Evolutionary conservation across 495 filamentous ascomycete genomes (phyloP).

Genomic region (Lasiosphaeria hispida): DNA sequence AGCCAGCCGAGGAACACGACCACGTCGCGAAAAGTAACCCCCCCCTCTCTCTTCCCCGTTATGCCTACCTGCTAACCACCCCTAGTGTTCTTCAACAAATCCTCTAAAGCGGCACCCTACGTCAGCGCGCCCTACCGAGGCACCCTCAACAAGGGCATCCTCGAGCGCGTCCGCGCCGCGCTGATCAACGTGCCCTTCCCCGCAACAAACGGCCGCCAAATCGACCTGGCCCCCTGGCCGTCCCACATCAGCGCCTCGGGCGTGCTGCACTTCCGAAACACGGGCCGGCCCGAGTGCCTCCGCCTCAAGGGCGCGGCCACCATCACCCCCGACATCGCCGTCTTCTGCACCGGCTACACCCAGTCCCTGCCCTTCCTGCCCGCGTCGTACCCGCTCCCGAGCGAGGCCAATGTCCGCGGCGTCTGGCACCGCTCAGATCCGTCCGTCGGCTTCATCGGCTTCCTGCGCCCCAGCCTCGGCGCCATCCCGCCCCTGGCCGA

Average conservation of each 20-base stretch:
- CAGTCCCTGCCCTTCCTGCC: constrained; percentile 42
- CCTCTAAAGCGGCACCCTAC: constrained; percentile 39
- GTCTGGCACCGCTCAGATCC: constrained; percentile 42
- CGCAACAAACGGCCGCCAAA: constrained; percentile 22
- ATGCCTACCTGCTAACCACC: background rate
- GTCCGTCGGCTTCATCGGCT: constrained; percentile 48
- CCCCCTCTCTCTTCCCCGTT: background rate
- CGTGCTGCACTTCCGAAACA: constrained; percentile 28
- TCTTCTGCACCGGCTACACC: constrained; percentile 44
- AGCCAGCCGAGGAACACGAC: constrained; percentile 22
- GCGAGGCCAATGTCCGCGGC: constrained; percentile 35
- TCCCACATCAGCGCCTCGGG: constrained; percentile 24
- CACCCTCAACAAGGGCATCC: background rate
- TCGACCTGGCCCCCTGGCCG: constrained; percentile 42
- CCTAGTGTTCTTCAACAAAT: constrained; percentile 44
- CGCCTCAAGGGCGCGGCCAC: constrained; percentile 24
- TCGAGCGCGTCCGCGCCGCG: constrained; percentile 27
- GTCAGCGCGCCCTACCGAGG: constrained; percentile 37
- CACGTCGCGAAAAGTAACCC: constrained; percentile 22
- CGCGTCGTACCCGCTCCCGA: background rate
- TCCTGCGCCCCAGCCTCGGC: constrained; percentile 46
- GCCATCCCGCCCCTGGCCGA: constrained; percentile 50
- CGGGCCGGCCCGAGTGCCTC: constrained; percentile 30
- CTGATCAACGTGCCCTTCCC: constrained; percentile 32
- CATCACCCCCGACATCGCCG: constrained; percentile 37